Base-by-base conservation (phyloP, 208 protist genomes). In the Leishmania tropica region DNA sequence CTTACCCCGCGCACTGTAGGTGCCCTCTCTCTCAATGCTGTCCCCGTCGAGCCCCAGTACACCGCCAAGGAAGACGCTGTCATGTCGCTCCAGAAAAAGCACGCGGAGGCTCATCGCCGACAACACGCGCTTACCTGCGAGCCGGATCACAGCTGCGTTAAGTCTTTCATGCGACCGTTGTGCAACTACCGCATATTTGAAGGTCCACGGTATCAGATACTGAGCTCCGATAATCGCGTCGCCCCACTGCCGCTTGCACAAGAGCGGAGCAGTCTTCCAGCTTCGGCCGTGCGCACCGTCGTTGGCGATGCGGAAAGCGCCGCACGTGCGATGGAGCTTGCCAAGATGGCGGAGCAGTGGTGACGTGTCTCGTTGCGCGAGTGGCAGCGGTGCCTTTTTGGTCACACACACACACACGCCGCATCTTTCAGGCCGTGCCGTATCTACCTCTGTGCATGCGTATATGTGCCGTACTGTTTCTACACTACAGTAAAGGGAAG, bases 1-100 rank as follows among this genome's bases (percentile, higher is more conserved):
- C 73, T 93, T 31, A 85, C 82, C 51, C 93, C 94, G 4, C 89
- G 90, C 54, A 95, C 92, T 24, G 83, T 96, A 58, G 71, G 80
- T 58, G 78, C 88, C 4, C 82, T 92, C 28, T 89, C 88, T 0
- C 87, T 96, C 53, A 85, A 84, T 79, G 35, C 83, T 21, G 65
- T 81, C 2, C 75, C 87, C 10, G 65, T 76, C 3, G 72, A 85
- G n/a, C 31, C n/a, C 40, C 64, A 54, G 37, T 11, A 40, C 6
- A 47, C 65, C n/a, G 56, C 40, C 21, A 78, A 80, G 17, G 28
- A 74, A 24, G 54, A 78, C 37, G 47, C 74, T 3, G 47, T 35
- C 42, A 62, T 8, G 6, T 17, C 58, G 62, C 1, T 35, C 67
- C 65, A 35, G 81, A 37, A 24, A 67, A 74, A 53, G 62, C 77